A percentile compares a stretch with the other conserved stretches of the same genome.
Conservation (phyloP, 441 rosid genomes). For the Omphalea diandra region DNA sequence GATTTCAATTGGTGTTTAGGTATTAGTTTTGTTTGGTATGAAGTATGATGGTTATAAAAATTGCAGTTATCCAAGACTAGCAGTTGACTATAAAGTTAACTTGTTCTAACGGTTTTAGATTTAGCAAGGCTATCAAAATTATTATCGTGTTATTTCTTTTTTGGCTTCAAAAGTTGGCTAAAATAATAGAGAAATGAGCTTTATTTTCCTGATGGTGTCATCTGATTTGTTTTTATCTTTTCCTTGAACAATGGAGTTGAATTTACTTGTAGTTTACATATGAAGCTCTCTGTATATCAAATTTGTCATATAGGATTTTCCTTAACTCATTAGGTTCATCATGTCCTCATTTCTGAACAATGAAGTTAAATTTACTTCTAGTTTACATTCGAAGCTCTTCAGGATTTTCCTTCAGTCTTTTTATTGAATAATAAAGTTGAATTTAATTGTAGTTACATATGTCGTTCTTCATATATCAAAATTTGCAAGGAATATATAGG, state of each 20-base stretch:
- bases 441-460: too few species aligned
- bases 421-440: too few species aligned
- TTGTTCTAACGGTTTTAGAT: background rate
- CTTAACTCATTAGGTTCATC: background rate
- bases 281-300: background rate
- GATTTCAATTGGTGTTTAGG: background rate
- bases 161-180: background rate
- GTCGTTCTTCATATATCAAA: too few species aligned
- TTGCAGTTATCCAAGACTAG: background rate
- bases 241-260: background rate
- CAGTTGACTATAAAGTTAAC: background rate
- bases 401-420: too few species aligned
- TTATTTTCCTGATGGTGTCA: background rate
- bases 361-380: too few species aligned
- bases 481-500: too few species aligned
- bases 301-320: too few species aligned
- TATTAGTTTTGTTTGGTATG: slow-evolving; percentile 2
- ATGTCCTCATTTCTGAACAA: background rate
- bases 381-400: too few species aligned
- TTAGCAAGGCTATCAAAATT: background rate
- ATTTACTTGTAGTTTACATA: background rate
- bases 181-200: background rate
- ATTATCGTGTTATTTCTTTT: background rate
- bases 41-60: background rate
- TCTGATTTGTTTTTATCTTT: background rate